Evolutionary conservation across 768 basidiomycete species (phyloP).

Genomic region (Phylloporus arenicola): DNA sequence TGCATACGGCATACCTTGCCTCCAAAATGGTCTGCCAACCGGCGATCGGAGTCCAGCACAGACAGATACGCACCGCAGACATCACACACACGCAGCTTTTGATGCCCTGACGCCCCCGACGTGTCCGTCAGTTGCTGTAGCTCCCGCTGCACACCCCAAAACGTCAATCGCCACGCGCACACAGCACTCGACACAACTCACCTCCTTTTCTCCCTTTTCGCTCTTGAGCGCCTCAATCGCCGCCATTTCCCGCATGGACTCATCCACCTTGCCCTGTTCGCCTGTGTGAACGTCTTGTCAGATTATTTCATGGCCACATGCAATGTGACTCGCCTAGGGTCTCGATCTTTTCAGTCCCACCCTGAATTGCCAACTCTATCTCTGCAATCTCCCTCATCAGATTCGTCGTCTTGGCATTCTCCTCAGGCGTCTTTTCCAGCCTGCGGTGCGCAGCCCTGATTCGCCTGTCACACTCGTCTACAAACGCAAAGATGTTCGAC

Average conservation of each 20-base stretch:
- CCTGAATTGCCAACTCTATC: constrained; percentile 97
- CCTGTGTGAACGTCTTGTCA: constrained; percentile 42
- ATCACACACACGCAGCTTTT: constrained; percentile 99
- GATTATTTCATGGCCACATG: constrained; percentile 2
- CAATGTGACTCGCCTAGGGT: constrained; percentile 56
- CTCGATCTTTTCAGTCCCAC: constrained; percentile 98
- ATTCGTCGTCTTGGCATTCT: constrained; percentile 98
- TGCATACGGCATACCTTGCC: constrained; percentile 71
- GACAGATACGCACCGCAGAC: constrained; percentile 99
- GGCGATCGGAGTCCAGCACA: constrained; percentile 95
- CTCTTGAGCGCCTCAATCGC: constrained; percentile 97
- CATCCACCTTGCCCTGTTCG: constrained; percentile 98
- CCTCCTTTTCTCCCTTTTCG: constrained; percentile 95
- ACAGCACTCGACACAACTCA: constrained; percentile 21
- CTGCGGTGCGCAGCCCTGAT: constrained; percentile 91
- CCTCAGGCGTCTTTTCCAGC: constrained; percentile 98
- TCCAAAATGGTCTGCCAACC: constrained; percentile 98
- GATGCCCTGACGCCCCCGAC: constrained; percentile 98
- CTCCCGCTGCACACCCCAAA: constrained; percentile 56
- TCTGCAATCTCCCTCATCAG: constrained; percentile 99
- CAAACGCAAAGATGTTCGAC: constrained; percentile 89
- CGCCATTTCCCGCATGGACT: constrained; percentile 96
- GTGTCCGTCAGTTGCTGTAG: constrained; percentile 95
- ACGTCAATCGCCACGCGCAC: constrained; percentile 3
- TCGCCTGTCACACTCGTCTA: constrained; percentile 96